These are phyloP conservation scores for Naganishia vaughanmartiniae DNA, from an alignment of 768 basidiomycete genomes.

Conservation along the genomic window DNA sequence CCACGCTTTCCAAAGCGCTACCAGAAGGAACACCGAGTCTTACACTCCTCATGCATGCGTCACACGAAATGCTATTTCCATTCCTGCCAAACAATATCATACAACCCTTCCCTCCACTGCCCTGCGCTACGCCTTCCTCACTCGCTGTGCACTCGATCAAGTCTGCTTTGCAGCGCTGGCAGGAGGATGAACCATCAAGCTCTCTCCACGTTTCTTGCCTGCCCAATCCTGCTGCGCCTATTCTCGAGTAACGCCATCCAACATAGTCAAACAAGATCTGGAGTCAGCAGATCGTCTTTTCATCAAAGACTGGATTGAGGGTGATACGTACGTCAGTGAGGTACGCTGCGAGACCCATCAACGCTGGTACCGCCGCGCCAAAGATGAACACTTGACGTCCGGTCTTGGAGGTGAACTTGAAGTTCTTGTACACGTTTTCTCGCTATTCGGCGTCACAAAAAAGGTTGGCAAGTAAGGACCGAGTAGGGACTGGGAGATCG, in stretches of 20 bases:
- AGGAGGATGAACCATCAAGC: conserved; percentile 14
- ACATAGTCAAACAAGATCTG: no score
- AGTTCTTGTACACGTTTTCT: conserved; percentile 77
- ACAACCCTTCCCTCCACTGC: no score
- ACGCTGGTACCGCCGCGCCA: conserved; percentile 66
- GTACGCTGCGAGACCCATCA: conserved; percentile 39
- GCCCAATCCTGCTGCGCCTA: conserved; percentile 47
- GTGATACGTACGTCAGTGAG: conserved; percentile 45
- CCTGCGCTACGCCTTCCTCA: no score
- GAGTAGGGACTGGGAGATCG: no score
- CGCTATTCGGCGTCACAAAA: conserved; percentile 57
- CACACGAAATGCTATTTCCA: no score
- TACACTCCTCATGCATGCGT: no score
- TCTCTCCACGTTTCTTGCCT: conserved; percentile 39
- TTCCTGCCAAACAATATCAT: no score
- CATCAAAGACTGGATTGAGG: no score
- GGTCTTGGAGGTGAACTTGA: conserved; percentile 71
- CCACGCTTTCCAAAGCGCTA: no score
- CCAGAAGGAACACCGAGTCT: no score
- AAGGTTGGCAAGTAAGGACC: neutral
- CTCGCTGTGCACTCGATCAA: neutral
- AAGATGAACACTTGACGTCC: conserved; percentile 62
- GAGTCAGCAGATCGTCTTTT: no score
- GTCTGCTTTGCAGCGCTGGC: neutral
- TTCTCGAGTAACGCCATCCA: neutral